Evolutionary conservation across 2,329 filamentous ascomycete genomes (phyloP).

Genomic region (Coniochaeta sp.): DNA sequence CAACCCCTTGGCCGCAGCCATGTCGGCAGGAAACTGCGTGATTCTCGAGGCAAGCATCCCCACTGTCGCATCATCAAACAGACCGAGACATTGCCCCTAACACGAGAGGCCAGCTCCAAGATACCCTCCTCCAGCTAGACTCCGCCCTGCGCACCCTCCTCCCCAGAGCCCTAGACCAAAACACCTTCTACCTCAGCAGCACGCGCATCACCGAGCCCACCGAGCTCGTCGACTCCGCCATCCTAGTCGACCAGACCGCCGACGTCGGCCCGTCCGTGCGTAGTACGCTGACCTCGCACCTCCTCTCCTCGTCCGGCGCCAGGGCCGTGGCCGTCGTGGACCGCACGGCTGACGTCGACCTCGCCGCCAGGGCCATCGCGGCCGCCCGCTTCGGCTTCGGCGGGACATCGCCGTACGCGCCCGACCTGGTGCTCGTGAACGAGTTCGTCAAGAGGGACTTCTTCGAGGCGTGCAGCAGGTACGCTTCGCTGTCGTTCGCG

Average conservation of each 20-base stretch:
- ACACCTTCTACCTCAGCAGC: constrained; percentile 16
- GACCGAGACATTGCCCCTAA: background rate
- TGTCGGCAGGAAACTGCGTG: constrained; percentile 28
- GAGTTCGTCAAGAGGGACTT: constrained; percentile 52
- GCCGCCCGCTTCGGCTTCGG: constrained; percentile 46
- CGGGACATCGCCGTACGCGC: constrained; percentile 52
- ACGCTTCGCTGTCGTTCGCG: constrained; percentile 20
- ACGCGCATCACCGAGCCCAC: constrained; percentile 9
- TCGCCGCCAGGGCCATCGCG: constrained; percentile 45
- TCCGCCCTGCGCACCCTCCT: constrained; percentile 14
- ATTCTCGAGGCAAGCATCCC: background rate
- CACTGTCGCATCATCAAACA: too few relatives aligned
- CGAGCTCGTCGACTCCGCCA: constrained; percentile 8
- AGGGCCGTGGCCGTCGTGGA: constrained; percentile 51
- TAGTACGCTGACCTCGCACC: background rate
- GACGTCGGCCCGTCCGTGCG: background rate
- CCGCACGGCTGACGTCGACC: constrained; percentile 45
- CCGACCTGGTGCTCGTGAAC: constrained; percentile 57
- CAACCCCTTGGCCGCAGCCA: constrained; percentile 21
- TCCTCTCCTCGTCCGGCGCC: constrained; percentile 10
- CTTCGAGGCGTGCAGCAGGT: constrained; percentile 27
- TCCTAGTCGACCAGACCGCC: constrained; percentile 19
- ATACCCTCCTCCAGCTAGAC: constrained; percentile 15
- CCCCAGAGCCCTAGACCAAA: constrained; percentile 15
- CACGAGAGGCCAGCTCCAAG: constrained; percentile 12